A percentile compares a stretch with the other conserved stretches of the same genome.
Conservation (phyloP, 495 filamentous ascomycete genomes). For the Penicillium ucsense region DNA sequence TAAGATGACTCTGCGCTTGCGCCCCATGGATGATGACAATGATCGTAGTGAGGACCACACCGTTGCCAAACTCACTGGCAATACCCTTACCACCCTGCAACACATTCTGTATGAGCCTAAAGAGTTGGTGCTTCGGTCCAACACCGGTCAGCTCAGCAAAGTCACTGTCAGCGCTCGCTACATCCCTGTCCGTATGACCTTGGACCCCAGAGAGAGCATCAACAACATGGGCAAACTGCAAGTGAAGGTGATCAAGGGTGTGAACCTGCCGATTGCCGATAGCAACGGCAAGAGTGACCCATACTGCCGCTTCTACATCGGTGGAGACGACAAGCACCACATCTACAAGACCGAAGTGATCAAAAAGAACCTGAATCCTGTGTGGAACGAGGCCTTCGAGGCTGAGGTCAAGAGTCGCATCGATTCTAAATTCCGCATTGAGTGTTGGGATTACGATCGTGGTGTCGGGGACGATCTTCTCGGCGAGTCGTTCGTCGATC, state of each 20-base stretch:
- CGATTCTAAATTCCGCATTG: slow-evolving; percentile 73
- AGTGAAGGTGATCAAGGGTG: slow-evolving; percentile 81
- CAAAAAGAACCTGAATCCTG: slow-evolving; percentile 91
- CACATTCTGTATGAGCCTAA: slow-evolving; percentile 88
- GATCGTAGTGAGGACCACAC: slow-evolving; percentile 61
- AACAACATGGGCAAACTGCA: slow-evolving; percentile 95
- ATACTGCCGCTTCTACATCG: slow-evolving; percentile 87
- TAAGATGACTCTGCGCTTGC: slow-evolving; percentile 76
- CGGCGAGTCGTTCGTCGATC: slow-evolving; percentile 65
- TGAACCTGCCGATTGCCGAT: slow-evolving; percentile 82
- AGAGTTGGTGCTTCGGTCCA: slow-evolving; percentile 62
- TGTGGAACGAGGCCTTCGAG: slow-evolving; percentile 96
- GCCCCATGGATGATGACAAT: slow-evolving; percentile 64
- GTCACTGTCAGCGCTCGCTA: slow-evolving; percentile 89
- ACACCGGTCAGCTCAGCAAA: slow-evolving; percentile 65
- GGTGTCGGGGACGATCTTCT: slow-evolving; percentile 84
- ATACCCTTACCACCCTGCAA: slow-evolving; percentile 76
- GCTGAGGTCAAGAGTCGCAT: slow-evolving; percentile 70
- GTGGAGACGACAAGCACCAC: slow-evolving; percentile 71
- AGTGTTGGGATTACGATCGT: slow-evolving; percentile 92
- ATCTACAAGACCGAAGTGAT: slow-evolving; percentile 88
- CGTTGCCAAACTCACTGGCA: slow-evolving; percentile 73
- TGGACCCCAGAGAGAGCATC: slow-evolving; percentile 91
- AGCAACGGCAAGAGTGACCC: slow-evolving; percentile 95
- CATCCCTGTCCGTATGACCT: slow-evolving; percentile 83